Evolutionary conservation across 78 protist genomes (phyloP).

Genomic region (Dictyostelium brefeldianum): DNA sequence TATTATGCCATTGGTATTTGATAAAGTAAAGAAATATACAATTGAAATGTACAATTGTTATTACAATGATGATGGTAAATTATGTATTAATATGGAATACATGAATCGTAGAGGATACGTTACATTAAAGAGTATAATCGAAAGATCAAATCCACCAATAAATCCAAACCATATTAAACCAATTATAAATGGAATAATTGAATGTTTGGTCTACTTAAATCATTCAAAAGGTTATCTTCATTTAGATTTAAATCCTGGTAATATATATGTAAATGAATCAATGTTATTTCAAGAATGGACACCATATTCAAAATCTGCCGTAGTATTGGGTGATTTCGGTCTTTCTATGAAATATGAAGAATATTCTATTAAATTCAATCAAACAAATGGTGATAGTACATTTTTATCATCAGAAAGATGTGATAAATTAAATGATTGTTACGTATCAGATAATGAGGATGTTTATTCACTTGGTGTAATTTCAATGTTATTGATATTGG

Average conservation of each 20-base stretch:
- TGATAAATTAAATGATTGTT: background rate
- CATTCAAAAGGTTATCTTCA: background rate
- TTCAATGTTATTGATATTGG: background rate
- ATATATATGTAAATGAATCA: background rate
- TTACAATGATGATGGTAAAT: background rate
- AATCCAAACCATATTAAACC: background rate
- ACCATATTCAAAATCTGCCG: background rate
- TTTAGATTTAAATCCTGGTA: background rate
- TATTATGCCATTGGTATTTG: background rate
- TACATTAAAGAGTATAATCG: background rate
- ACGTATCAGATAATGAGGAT: background rate
- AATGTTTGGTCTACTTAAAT: background rate
- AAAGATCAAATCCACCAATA: background rate
- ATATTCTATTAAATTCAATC: background rate
- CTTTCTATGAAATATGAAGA: background rate
- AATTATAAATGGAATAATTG: background rate
- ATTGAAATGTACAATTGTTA: background rate
- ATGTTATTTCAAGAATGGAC: background rate
- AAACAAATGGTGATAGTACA: background rate
- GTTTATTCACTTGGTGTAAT: conserved; percentile 5
- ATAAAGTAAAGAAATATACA: background rate
- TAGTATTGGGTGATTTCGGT: background rate
- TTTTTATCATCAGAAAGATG: background rate
- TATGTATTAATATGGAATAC: background rate
- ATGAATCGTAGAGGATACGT: background rate